Evolutionary conservation across 106 monocot species (phyloP), one percentile per base, ranked within the genome.

Genomic region (Dendrobium huoshanense): DNA sequence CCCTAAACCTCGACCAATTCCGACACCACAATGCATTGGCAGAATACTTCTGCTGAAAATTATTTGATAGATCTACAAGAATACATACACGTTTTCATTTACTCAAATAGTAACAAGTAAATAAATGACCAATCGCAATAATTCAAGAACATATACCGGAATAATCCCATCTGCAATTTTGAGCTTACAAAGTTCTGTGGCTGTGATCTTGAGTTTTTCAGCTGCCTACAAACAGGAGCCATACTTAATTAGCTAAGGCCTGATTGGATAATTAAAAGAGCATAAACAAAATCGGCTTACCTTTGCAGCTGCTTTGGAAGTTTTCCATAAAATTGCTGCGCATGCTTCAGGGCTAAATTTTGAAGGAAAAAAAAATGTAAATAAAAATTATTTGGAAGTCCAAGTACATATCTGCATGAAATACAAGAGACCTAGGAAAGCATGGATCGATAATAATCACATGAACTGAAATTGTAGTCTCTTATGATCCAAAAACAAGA

Each of bases 271-370:
- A 56, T 16, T 20, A 25, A 18, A 77, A 0, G 10, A 48, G 47
- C 41, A 56, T 49, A 16, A 81, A 73, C 10, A 37, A 22, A 41
- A n/a, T 27, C 2, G 18, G 9, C 9, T 7, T 76, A 96, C 94
- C 88, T 88, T 96, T 2, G 94, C 94, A 84, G 94, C 91, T 72
- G 86, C 92, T 85, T 88, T 80, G 64, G 96, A 85, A 80, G 88
- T 65, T 74, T 94, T 96, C 94, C 88, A 94, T 79, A 96, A 80
- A 56, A 94, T 96, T 70, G 92, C 93, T 47, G 92, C 94, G 86
- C 96, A 96, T 67, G 96, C 96, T 89, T 94, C 96, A n/a, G 96
- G 96, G 81, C 94, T 96, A 80, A 81, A 83, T 33, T 70, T 73
- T 17, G 20, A 76, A 37, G 19, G 15, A 42, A 72, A 74, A 7